Evolutionary conservation across 345 rosid genomes (phyloP).

Genomic region (Alliaria petiolata): DNA sequence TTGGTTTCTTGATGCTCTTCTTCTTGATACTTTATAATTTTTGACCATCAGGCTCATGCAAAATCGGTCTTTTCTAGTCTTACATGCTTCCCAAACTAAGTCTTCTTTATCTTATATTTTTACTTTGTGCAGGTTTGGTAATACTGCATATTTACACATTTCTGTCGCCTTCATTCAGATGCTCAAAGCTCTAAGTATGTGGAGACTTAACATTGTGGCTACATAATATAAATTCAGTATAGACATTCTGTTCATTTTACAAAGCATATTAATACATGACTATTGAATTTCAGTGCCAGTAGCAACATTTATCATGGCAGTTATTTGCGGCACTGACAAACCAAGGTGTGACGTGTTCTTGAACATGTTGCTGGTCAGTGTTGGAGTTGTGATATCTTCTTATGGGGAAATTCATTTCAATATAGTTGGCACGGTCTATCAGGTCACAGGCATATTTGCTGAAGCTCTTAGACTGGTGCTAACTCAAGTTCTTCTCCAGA

Average conservation of each 20-base stretch:
- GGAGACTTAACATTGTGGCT: constrained; percentile 12
- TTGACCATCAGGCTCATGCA: background rate
- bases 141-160: constrained; percentile 88
- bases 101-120: constrained; percentile 8
- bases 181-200: constrained; percentile 97
- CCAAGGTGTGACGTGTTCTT: constrained; percentile 85
- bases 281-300: constrained; percentile 85
- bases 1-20: background rate
- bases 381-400: constrained; percentile 89
- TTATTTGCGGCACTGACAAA: constrained; percentile 89
- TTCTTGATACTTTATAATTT: background rate
- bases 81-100: background rate
- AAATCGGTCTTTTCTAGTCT: background rate
- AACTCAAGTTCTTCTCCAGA: constrained; percentile 93
- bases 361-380: constrained; percentile 95
- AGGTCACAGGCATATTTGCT: constrained; percentile 93
- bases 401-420: constrained; percentile 97
- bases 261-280: constrained; percentile 23
- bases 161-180: constrained; percentile 98
- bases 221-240: background rate
- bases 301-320: constrained; percentile 84
- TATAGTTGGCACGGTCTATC: constrained; percentile 85
- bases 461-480: constrained; percentile 97
- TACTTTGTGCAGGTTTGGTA: constrained; percentile 80
- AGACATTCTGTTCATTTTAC: constrained; percentile 3